Evolutionary conservation across 2,329 filamentous ascomycete species (phyloP).

Genomic region (Aspergillus neotritici): DNA sequence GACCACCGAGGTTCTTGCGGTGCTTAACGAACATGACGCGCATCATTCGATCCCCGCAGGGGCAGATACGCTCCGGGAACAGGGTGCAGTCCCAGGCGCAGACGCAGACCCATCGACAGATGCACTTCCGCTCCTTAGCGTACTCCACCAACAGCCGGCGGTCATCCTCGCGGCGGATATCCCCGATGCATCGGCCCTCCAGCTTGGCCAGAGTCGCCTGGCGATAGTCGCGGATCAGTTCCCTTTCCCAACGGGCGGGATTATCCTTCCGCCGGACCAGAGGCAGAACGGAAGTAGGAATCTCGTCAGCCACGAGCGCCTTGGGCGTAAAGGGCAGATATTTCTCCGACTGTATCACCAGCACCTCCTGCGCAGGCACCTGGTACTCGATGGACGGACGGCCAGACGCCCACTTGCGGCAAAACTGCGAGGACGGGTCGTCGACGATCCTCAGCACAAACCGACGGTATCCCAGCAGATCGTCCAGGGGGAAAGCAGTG

Average conservation of each 20-base stretch:
- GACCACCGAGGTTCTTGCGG: conserved; percentile 14
- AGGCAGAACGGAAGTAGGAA: conserved; percentile 17
- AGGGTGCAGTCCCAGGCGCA: conserved; percentile 32
- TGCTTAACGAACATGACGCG: conserved; percentile 25
- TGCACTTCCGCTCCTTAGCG: conserved; percentile 30
- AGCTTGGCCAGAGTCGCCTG: conserved; percentile 30
- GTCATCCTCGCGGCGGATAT: conserved; percentile 26
- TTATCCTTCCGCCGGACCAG: conserved; percentile 18
- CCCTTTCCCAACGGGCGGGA: conserved; percentile 18
- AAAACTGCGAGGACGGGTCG: conserved; percentile 20
- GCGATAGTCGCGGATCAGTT: conserved; percentile 28
- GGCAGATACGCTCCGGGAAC: conserved; percentile 26
- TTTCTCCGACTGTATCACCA: conserved; percentile 31
- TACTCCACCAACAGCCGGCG: conserved; percentile 21
- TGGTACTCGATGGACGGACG: conserved; percentile 25
- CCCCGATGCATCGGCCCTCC: conserved; percentile 31
- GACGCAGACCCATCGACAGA: conserved; percentile 29
- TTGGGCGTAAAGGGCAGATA: conserved; percentile 27
- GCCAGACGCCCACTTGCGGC: conserved; percentile 23
- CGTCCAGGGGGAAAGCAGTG: conserved; percentile 15
- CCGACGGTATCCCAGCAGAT: conserved; percentile 27
- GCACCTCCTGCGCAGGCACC: conserved; percentile 23
- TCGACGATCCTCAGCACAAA: conserved; percentile 20
- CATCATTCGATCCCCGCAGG: conserved; percentile 32
- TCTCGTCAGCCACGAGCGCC: conserved; percentile 9